Evolutionary conservation across 306 rosid species (phyloP), one percentile per base, ranked within the genome.

Genomic region (Ziziphus jujuba): DNA sequence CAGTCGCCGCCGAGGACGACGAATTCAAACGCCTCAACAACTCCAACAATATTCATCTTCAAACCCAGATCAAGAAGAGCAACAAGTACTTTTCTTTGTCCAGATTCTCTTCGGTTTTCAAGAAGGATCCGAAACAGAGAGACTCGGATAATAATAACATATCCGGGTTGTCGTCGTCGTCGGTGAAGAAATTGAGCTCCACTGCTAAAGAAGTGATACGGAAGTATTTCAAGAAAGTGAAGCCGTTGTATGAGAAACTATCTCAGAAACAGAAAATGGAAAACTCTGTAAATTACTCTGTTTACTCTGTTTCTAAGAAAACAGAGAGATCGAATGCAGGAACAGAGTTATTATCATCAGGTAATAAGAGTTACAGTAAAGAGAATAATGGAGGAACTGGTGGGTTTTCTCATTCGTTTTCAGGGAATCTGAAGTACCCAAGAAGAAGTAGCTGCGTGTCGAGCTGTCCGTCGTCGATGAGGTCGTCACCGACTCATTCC

Each of bases 391-490:
- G 50, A 5, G 33, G 70, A 14, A 52, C 73, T 16, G 71, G 74
- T 2, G 72, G 55, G 24, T 66, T 88, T 52, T 90, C 95, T 63
- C 88, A 88, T n/a, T 90, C 98, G 0, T 93, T 93, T 53, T 93
- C 97, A 0, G 98, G 98, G 20, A 93, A 93, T 25, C 57, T 93
- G 61, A 85, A 90, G 74, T 84, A 88, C 62, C 96, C 96, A 1
- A 55, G 89, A 33, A 84, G 78, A 67, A 83, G 81, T 61, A 84
- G 84, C 74, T 81, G 81, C 51, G 71, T 80, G 20, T 82, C 99
- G 0, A 93, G 98, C 69, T 88, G 97, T 17, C 99, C 99, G 16
- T 90, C 99, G 28, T 93, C 99, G 2, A 90, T 84, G 71, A 73
- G 95, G 73, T 82, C 96, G 1, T 93, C 99, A 0, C 99, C 99